Evolutionary conservation across 306 rosid genomes (phyloP).

Genomic region (Alnus rubra): DNA sequence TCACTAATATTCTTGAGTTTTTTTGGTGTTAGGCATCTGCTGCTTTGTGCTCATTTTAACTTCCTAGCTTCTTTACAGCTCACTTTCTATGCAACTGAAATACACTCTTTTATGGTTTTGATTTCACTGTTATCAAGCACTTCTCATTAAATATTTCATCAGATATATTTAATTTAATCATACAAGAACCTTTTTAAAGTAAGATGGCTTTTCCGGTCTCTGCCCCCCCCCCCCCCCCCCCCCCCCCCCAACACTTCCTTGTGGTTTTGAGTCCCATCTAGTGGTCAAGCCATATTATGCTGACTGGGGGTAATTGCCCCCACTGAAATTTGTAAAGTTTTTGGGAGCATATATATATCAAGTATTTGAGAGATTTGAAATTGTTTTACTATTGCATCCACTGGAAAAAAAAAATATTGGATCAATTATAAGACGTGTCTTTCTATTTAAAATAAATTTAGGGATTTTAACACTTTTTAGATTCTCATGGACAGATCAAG

Average conservation of each 20-base stretch:
- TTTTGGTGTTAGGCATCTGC: background rate
- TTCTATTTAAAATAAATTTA: background rate
- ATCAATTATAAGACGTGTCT: background rate
- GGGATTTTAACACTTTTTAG: background rate
- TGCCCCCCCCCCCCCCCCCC: too few relatives aligned
- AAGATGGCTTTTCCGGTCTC: background rate
- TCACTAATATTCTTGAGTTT: background rate
- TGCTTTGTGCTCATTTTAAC: slow-evolving; percentile 7
- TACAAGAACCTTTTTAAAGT: too few relatives aligned
- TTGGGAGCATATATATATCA: background rate
- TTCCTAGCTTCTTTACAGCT: background rate
- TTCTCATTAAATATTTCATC: too few relatives aligned
- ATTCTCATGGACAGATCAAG: background rate
- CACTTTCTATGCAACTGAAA: background rate
- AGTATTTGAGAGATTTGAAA: background rate
- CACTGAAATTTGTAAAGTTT: background rate
- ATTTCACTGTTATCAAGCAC: background rate
- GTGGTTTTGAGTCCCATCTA: background rate
- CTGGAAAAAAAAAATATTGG: background rate
- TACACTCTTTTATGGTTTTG: background rate
- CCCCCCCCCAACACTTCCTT: too few relatives aligned
- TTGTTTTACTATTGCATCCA: background rate
- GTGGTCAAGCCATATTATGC: background rate
- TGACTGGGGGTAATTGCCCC: background rate
- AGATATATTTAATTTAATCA: too few relatives aligned